These are phyloP conservation scores for Oldenlandia corymbosa DNA, from an alignment of 257 asterid species.

Conservation along the genomic window DNA sequence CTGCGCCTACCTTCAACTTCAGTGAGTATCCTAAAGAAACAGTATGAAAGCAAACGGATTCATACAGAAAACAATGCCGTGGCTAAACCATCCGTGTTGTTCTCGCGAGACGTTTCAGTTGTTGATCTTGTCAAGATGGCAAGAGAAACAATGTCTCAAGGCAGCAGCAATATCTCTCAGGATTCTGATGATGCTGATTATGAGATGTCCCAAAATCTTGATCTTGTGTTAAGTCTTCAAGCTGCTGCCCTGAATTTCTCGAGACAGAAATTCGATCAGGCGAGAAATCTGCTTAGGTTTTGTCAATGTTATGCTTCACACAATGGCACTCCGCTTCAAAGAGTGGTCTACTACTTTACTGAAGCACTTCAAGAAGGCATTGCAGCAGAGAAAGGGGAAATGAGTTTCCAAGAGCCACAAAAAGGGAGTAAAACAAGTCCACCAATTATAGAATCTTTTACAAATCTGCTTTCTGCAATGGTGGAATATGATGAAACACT, in stretches of 20 bases:
- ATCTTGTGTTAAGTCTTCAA: not conserved
- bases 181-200: conserved; percentile 9
- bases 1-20: not conserved
- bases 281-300: not conserved
- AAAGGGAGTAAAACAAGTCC: conserved; percentile 5
- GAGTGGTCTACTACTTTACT: conserved; percentile 21
- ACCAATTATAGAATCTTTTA: conserved; percentile 14
- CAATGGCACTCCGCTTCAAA: conserved; percentile 5
- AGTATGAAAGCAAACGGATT: not conserved
- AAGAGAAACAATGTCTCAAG: conserved; percentile 5
- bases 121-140: conserved; percentile 21
- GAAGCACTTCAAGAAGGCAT: conserved; percentile 38
- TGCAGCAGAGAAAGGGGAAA: conserved; percentile 21
- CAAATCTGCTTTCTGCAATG: conserved; percentile 5
- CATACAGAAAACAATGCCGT: too few relatives aligned
- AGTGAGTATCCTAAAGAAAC: not conserved
- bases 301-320: not conserved
- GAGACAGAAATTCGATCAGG: conserved; percentile 7
- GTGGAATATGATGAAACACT: conserved; percentile 9
- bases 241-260: conserved; percentile 12
- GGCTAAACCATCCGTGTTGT: not conserved
- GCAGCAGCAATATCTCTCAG: not conserved
- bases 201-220: not conserved
- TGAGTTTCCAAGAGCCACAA: not conserved
- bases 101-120: conserved; percentile 8